Evolutionary conservation across 2,329 filamentous ascomycete species (phyloP).

Genomic region (Coniochaeta sp.): DNA sequence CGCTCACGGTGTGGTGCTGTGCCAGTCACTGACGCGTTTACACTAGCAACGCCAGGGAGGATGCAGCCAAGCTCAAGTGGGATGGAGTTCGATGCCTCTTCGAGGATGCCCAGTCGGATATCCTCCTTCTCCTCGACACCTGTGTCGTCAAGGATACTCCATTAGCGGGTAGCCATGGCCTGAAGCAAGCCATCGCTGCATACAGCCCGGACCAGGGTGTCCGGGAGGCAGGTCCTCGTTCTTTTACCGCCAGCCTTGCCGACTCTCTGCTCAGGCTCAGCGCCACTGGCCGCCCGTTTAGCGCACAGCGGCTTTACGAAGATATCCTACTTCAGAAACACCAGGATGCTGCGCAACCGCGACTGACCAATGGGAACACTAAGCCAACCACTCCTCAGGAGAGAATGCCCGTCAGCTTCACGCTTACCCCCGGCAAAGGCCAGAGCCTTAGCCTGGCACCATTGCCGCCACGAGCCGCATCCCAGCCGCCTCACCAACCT

Average conservation of each 20-base stretch:
- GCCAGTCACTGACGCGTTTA: constrained; percentile 12
- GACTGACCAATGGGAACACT: constrained; percentile 36
- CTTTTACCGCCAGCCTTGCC: constrained; percentile 51
- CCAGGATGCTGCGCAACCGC: constrained; percentile 33
- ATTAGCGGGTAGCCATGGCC: constrained; percentile 42
- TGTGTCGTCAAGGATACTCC: constrained; percentile 47
- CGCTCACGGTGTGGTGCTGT: not conserved
- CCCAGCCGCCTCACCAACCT: constrained; percentile 20
- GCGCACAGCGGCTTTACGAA: constrained; percentile 47
- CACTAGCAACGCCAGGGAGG: constrained; percentile 46
- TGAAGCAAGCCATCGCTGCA: constrained; percentile 58
- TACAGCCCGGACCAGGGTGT: constrained; percentile 42
- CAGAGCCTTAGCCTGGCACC: constrained; percentile 47
- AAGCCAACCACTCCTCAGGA: constrained; percentile 27
- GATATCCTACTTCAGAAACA: constrained; percentile 40
- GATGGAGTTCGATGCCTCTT: constrained; percentile 54
- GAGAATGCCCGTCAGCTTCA: constrained; percentile 44
- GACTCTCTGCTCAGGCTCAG: constrained; percentile 49
- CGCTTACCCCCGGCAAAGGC: constrained; percentile 44
- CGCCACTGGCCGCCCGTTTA: constrained; percentile 44
- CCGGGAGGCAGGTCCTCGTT: constrained; percentile 37
- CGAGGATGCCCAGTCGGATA: constrained; percentile 56
- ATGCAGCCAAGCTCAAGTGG: constrained; percentile 57
- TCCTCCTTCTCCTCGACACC: constrained; percentile 56
- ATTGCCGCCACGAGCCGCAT: constrained; percentile 25